These are phyloP conservation scores for Oenanthe javanica DNA, from an alignment of 140 eudicot genomes.

Conservation along the genomic window DNA sequence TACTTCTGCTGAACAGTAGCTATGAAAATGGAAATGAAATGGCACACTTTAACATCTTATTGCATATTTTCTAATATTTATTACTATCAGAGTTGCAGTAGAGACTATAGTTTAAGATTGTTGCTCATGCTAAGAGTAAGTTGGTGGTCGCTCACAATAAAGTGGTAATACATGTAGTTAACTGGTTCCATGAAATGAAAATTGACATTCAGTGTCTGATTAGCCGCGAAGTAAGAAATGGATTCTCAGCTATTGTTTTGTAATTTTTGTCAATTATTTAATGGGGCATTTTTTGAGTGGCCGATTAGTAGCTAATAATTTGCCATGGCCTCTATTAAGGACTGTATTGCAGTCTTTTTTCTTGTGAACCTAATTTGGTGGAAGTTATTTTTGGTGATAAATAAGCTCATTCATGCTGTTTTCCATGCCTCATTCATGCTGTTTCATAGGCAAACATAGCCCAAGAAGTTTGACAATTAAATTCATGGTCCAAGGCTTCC, in stretches of 20 bases:
- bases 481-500: not conserved
- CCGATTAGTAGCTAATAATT: not conserved
- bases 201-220: too few species aligned
- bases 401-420: not conserved
- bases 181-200: too few species aligned
- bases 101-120: not conserved
- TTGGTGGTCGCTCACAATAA: not conserved
- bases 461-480: not conserved
- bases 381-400: not conserved
- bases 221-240: not conserved
- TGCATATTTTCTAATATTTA: not conserved
- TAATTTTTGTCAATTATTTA: not conserved
- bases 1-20: not conserved
- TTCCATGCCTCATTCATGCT: too few species aligned
- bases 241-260: not conserved
- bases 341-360: not conserved
- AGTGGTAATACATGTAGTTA: not conserved
- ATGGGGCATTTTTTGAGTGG: not conserved
- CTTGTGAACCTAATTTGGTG: not conserved
- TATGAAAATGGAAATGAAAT: not conserved
- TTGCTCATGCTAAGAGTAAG: not conserved
- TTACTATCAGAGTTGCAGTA: not conserved
- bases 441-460: too few species aligned
- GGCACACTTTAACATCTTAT: not conserved
- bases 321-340: not conserved